Base-by-base conservation (phyloP, 805 yeast species). In the Candida methanosorbosa region DNA sequence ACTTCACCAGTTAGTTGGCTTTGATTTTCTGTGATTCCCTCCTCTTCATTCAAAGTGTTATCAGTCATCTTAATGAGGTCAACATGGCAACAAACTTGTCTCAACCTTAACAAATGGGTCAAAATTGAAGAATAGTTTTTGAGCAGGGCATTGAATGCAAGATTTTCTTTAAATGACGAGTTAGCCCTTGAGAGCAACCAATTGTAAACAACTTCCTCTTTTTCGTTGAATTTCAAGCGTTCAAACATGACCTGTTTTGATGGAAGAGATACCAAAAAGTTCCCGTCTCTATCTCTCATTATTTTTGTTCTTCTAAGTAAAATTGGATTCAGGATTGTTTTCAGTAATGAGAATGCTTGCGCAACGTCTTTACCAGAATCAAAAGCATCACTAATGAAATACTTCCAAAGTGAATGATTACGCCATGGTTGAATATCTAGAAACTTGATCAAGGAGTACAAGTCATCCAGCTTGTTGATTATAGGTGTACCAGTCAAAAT, bases 401-500 rank as follows among this genome's bases (percentile, higher is more conserved):
- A 75, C 44, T 79, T 81, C 97, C 97, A 90, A 42, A 81, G 79
- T 1, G 84, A 68, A 37, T 82, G 77, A 45, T 81, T 81, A 27
- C 78, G 66, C 97, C 97, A 90, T 1, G 97, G 97, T 45, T 83
- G 85, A n/a, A 88, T 57, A 29, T 76, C 66, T 32, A 90, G 58
- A 48, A 80, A 90, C 44, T 76, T 75, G 14, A 87, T 72, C 32
- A 87, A 57, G 5, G 94, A 79, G 50, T 72, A 88, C 31, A 90
- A 58, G 54, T 90, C 97, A 54, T 90, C 97, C 9, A 90, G 63
- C 41, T 88, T 63, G 54, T 88, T 88, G 27, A 87, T 81, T 20
- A 88, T 83, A 0, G 97, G 97, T 0, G 97, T 88, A 7, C 97
- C 97, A 0, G 97, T 86, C 31, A 90, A 62, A 3, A 81, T 66